Conservation (phyloP, 2,329 filamentous ascomycete species). For the Leptographium wingfieldii region DNA sequence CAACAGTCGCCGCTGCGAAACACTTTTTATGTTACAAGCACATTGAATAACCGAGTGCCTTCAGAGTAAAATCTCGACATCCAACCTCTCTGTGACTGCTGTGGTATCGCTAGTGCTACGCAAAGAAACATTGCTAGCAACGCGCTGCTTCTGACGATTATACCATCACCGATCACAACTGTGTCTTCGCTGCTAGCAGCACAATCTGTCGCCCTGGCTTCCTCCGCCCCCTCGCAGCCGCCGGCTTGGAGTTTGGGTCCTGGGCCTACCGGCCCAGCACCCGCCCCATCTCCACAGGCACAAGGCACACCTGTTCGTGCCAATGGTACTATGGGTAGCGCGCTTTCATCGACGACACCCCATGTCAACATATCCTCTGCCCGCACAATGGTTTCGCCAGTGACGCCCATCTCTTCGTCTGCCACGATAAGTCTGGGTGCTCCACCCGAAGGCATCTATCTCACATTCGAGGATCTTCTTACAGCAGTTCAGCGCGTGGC, state of each 20-base stretch:
- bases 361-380: conserved; percentile 13
- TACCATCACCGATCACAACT: not conserved
- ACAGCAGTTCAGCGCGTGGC: conserved; percentile 44
- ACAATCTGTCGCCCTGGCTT: conserved; percentile 13
- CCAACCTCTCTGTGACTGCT: not conserved
- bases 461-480: conserved; percentile 46
- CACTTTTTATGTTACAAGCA: no score
- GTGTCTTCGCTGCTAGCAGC: conserved; percentile 5
- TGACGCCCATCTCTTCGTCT: conserved; percentile 20
- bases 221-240: conserved; percentile 11
- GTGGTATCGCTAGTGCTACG: conserved; percentile 1
- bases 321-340: conserved; percentile 6
- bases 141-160: not conserved
- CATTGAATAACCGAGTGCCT: not conserved
- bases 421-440: conserved; percentile 30
- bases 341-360: not conserved
- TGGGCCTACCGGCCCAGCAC: conserved; percentile 2
- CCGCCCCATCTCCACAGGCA: conserved; percentile 4
- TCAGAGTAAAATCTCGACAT: not conserved
- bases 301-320: conserved; percentile 10
- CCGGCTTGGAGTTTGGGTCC: conserved; percentile 12
- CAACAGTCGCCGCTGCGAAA: not conserved
- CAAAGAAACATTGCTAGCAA: not conserved
- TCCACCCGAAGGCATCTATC: conserved; percentile 47
- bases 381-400: conserved; percentile 17